These are phyloP conservation scores for Aspergillus indologenus DNA, from an alignment of 495 filamentous ascomycete species.

Conservation along the genomic window DNA sequence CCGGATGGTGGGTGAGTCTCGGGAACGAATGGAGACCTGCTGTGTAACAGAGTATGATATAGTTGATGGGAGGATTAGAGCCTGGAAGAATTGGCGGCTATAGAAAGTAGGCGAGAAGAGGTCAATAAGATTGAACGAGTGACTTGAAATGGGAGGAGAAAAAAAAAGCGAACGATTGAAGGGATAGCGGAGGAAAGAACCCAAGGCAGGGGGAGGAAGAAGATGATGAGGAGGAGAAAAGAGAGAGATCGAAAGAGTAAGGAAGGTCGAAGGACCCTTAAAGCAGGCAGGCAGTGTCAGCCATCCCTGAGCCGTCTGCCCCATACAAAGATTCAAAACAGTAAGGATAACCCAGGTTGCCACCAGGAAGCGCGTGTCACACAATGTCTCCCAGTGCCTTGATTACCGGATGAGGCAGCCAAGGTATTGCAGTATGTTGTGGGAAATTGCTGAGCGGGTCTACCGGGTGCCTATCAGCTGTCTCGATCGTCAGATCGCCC, in stretches of 20 bases:
- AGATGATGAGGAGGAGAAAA: constrained; percentile 3
- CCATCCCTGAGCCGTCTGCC: background rate
- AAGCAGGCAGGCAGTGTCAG: background rate
- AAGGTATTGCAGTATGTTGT: constrained; percentile 4
- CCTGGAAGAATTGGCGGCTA: background rate
- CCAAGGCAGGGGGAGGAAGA: constrained; percentile 7
- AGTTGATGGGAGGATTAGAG: background rate
- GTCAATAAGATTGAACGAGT: constrained; percentile 21
- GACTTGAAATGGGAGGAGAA: constrained; percentile 19
- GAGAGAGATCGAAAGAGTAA: constrained; percentile 13
- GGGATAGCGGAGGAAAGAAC: constrained; percentile 13
- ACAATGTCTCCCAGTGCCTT: too few relatives aligned
- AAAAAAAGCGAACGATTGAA: constrained; percentile 18
- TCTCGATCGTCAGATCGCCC: background rate
- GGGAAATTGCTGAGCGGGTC: background rate
- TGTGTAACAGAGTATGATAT: constrained; percentile 2
- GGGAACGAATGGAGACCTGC: constrained; percentile 8
- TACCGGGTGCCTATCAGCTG: background rate
- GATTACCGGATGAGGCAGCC: background rate
- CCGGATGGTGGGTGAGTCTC: background rate
- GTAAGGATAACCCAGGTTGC: background rate
- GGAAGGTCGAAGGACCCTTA: constrained; percentile 14
- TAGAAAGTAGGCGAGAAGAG: constrained; percentile 2
- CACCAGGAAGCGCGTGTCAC: background rate
- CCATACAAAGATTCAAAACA: background rate